These are phyloP conservation scores for Cystofilobasidium capitatum DNA, from an alignment of 768 basidiomycete species.

Conservation along the genomic window DNA sequence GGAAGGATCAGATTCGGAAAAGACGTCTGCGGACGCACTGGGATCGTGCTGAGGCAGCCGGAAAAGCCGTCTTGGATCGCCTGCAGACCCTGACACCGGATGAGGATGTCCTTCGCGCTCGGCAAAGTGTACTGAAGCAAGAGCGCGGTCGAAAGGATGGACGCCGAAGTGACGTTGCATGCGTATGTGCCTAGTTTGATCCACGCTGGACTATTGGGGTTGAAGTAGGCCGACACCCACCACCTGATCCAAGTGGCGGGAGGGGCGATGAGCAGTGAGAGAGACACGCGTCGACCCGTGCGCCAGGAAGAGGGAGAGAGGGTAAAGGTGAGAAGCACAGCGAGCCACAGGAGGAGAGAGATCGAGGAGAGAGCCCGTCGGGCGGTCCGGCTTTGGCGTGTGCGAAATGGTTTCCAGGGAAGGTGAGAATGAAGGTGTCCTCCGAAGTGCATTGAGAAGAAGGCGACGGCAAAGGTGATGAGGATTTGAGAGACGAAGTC, in stretches of 20 bases:
- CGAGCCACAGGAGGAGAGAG: conserved; percentile 59
- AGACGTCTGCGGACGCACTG: background rate
- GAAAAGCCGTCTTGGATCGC: conserved; percentile 86
- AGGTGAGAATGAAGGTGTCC: conserved; percentile 48
- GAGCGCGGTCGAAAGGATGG: conserved; percentile 63
- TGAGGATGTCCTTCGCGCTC: conserved; percentile 23
- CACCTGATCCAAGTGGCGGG: conserved; percentile 82
- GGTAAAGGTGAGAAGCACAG: conserved; percentile 69
- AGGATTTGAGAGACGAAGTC: conserved; percentile 73
- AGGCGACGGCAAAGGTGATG: conserved; percentile 65
- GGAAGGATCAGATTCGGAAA: background rate
- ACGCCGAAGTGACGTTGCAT: conserved; percentile 53
- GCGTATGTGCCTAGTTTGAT: conserved; percentile 34
- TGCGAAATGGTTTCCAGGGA: conserved; percentile 34
- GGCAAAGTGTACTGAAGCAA: conserved; percentile 53
- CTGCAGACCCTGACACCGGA: conserved; percentile 62
- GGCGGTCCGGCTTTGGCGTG: conserved; percentile 34
- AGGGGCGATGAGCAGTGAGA: conserved; percentile 78
- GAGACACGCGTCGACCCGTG: conserved; percentile 59
- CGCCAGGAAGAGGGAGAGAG: conserved; percentile 55
- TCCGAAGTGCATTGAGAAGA: conserved; percentile 68
- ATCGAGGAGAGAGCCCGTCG: conserved; percentile 47
- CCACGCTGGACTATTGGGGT: conserved; percentile 40
- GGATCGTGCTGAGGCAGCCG: conserved; percentile 73
- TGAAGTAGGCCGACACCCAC: conserved; percentile 58